Evolutionary conservation across 225 moss, liverwort and hornwort species (phyloP).

Genomic region (Antitrichia curtipendula): DNA sequence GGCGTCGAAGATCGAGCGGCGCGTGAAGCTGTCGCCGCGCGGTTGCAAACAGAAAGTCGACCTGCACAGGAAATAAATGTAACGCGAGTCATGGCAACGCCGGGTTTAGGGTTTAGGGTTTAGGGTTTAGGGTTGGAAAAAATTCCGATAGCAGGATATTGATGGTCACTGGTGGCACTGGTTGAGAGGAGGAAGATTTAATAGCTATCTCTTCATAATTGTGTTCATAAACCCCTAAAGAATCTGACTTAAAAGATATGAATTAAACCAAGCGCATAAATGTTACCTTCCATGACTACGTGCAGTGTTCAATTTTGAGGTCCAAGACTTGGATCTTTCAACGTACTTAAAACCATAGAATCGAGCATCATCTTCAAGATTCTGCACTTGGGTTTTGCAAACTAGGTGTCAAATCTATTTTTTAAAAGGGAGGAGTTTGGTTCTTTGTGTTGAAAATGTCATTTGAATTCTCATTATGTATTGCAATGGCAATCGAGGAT

Average conservation of each 20-base stretch:
- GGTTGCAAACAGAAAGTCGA: conserved; percentile 33
- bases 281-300: neutral
- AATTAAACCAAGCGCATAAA: neutral
- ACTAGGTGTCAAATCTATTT: neutral
- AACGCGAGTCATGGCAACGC: neutral
- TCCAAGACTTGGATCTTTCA: neutral
- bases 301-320: neutral
- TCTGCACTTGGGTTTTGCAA: neutral
- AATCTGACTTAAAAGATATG: neutral
- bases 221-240: neutral
- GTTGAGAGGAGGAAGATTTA: neutral
- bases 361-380: neutral
- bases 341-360: neutral
- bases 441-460: neutral
- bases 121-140: too few relatives aligned
- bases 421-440: neutral
- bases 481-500: neutral
- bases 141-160: neutral
- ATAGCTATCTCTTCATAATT: neutral
- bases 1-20: conserved; percentile 24
- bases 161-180: neutral
- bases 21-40: conserved; percentile 24
- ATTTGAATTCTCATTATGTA: neutral
- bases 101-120: neutral
- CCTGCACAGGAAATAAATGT: neutral